Evolutionary conservation across 805 yeast species (phyloP).

Genomic region (Ogataea methylovora): DNA sequence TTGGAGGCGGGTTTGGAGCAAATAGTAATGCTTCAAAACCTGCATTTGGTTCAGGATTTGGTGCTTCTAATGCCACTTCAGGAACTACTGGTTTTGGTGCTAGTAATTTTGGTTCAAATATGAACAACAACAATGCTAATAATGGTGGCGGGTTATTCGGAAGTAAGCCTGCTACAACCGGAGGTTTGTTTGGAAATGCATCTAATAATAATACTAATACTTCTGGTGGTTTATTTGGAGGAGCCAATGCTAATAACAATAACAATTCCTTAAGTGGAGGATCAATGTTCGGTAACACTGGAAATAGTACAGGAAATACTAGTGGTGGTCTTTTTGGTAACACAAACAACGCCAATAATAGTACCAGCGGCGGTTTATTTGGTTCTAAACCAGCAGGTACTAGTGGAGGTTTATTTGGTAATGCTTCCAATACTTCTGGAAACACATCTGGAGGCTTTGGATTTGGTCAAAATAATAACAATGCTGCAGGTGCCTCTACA

Average conservation of each 20-base stretch:
- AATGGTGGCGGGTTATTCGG: slow-evolving; percentile 11
- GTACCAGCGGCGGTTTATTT: slow-evolving; percentile 10
- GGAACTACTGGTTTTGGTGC: slow-evolving; percentile 28
- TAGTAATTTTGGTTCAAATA: slow-evolving; percentile 36
- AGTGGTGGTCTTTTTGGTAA: slow-evolving; percentile 37
- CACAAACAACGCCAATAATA: slow-evolving; percentile 6
- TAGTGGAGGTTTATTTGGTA: slow-evolving; percentile 29
- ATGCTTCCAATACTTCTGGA: slow-evolving; percentile 1
- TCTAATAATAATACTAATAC: too few relatives aligned
- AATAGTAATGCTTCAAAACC: too few relatives aligned
- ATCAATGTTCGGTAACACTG: slow-evolving; percentile 8
- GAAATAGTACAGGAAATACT: slow-evolving; percentile 10
- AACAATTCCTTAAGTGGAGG: slow-evolving; percentile 11
- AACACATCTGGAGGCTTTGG: not conserved
- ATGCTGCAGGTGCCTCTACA: slow-evolving; percentile 10
- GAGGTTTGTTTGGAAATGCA: slow-evolving; percentile 26
- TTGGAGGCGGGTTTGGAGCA: slow-evolving; percentile 16
- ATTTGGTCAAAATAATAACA: slow-evolving; percentile 3
- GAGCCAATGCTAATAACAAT: slow-evolving; percentile 2
- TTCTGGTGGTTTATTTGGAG: not conserved
- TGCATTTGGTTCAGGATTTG: slow-evolving; percentile 13
- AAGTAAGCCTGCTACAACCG: slow-evolving; percentile 10
- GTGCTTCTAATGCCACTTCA: slow-evolving; percentile 8
- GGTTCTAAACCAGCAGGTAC: slow-evolving; percentile 10
- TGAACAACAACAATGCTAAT: slow-evolving; percentile 11